Evolutionary conservation across 2,329 filamentous ascomycete genomes (phyloP), one percentile per base, ranked within the genome.

Genomic region (Hysterium pulicare): DNA sequence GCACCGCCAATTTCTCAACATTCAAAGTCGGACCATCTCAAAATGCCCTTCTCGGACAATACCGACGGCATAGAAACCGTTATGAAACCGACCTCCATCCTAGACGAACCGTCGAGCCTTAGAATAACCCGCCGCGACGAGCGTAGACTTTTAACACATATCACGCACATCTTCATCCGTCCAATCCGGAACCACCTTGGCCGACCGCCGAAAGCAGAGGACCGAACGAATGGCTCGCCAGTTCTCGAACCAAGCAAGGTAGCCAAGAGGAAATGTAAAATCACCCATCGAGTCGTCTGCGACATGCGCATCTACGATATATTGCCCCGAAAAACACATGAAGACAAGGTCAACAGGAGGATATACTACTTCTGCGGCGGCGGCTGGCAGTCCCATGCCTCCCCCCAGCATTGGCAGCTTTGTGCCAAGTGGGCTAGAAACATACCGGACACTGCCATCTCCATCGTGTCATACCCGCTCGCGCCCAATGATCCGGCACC

Each of bases 321-420:
- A 4, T 34, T 51, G 8, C 49, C 63, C 4, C 56, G 55, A 2
- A 49, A 46, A 1, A 36, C 38, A 7, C 39, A 33, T 33, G 32
- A 38, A 4, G 48, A 48, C 33, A 40, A 42, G 20, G 42, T 44
- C 10, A 55, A 42, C 17, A 67, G 62, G 46, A 57, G 66, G 4
- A 61, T 82, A 19, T 73, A 77, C 46, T 82, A 81, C 45, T 79
- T 79, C 47, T 68, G 69, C 0, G 79, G 78, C 1, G 78, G 78
- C 5, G 76, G 75, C 3, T 82, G 78, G 73, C 75, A 76, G 45
- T 66, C 65, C 48, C 74, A 74, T 0, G 72, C 79, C 0, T 70
- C 67, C 3, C 49, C 59, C 0, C 67, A 77, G 36, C 79, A 82
- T 47, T 82, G 77, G 77, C 66, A 66, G 5, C 58, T 80, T 5